Conservation (phyloP, 73 alveolate species). For the Paramecium sexaurelia region DNA sequence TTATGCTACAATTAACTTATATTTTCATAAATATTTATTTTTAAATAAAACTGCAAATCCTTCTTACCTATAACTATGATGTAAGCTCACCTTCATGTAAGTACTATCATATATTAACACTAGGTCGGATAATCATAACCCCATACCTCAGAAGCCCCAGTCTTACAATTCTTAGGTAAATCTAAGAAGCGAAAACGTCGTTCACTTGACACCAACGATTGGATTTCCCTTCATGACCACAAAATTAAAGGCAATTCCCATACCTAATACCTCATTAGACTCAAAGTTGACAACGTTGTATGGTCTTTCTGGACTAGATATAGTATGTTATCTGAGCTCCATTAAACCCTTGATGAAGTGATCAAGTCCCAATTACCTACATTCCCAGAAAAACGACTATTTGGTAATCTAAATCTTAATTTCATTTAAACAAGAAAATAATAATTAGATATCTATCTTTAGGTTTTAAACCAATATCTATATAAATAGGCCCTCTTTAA, state of each 20-base stretch:
- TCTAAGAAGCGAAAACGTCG: conserved; percentile 35
- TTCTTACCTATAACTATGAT: background rate
- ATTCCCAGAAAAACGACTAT: background rate
- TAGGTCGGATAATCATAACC: conserved; percentile 32
- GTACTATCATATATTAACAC: background rate
- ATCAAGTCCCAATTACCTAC: background rate
- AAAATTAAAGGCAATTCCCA: conserved; percentile 18
- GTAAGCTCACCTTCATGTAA: background rate
- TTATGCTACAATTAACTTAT: background rate
- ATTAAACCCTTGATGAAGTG: conserved; percentile 10
- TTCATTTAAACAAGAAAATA: background rate
- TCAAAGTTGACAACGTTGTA: conserved; percentile 29
- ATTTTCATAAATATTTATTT: background rate
- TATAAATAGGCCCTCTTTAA: background rate
- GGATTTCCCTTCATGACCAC: background rate
- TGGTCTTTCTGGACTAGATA: conserved; percentile 42
- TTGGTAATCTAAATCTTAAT: background rate
- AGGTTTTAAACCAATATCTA: background rate
- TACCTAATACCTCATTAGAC: conserved; percentile 19
- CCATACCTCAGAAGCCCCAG: conserved; percentile 41
- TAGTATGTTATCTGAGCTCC: conserved; percentile 8
- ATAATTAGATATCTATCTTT: background rate
- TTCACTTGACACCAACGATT: conserved; percentile 18
- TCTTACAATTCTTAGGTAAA: background rate
- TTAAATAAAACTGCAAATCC: conserved; percentile 44